Percentiles rank a stretch among this genome's conserved stretches.
These are phyloP conservation scores for Scutellaria baicalensis DNA, from an alignment of 257 asterid genomes.

Conservation along the genomic window DNA sequence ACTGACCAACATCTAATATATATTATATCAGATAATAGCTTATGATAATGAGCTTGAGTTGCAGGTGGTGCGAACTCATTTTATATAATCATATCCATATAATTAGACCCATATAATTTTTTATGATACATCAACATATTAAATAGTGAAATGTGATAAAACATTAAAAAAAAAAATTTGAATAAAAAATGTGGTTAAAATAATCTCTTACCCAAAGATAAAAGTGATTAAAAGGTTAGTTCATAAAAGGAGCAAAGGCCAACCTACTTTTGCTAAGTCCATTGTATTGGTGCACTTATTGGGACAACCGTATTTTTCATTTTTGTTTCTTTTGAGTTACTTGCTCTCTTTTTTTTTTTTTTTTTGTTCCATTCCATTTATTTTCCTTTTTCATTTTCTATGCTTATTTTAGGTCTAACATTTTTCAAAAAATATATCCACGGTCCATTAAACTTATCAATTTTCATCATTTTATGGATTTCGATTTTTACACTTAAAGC, in stretches of 20 bases:
- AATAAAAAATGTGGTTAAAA: neutral
- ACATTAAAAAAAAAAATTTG: neutral
- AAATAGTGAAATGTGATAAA: neutral
- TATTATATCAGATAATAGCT: too few species aligned
- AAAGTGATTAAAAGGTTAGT: neutral
- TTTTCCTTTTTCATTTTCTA: neutral
- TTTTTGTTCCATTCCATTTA: conserved; percentile 11
- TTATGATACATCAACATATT: neutral
- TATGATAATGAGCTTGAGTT: too few species aligned
- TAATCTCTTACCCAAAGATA: neutral
- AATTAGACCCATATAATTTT: too few species aligned
- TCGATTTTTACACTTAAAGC: too few species aligned
- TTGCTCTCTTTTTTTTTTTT: too few species aligned
- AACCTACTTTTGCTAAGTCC: conserved; percentile 6
- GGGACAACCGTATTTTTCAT: conserved; percentile 21
- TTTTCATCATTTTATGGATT: too few species aligned
- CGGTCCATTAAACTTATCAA: too few species aligned
- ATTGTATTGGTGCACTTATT: conserved; percentile 9
- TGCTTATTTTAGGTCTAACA: neutral
- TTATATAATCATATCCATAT: too few species aligned
- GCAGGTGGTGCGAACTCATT: too few species aligned
- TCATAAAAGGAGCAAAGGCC: conserved; percentile 2
- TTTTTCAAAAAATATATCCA: too few species aligned
- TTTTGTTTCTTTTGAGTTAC: conserved; percentile 12
- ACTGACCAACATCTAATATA: too few species aligned